These are phyloP conservation scores for Lepidium campestre DNA, from an alignment of 441 rosid species.

Conservation along the genomic window DNA sequence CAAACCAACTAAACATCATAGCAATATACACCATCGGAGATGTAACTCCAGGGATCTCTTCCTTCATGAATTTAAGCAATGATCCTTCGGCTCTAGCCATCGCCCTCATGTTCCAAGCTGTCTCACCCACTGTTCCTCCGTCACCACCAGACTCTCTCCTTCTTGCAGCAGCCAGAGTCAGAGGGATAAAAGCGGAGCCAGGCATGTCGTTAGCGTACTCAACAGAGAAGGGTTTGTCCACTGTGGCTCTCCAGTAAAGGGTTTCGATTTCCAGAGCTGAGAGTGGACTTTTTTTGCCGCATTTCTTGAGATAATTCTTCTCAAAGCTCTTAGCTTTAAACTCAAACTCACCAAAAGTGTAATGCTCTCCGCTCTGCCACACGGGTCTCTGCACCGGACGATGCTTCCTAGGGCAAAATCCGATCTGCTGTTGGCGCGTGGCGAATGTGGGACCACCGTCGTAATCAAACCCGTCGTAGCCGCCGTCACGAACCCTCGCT, in stretches of 20 bases:
- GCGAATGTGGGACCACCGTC: constrained; percentile 80
- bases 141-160: constrained; percentile 47
- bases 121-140: constrained; percentile 73
- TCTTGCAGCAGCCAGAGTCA: constrained; percentile 32
- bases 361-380: constrained; percentile 95
- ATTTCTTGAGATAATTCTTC: constrained; percentile 60
- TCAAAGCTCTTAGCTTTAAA: constrained; percentile 82
- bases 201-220: constrained; percentile 99
- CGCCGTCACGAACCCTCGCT: constrained; percentile 23
- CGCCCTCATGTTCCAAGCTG: constrained; percentile 95
- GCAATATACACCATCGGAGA: constrained; percentile 97
- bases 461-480: constrained; percentile 10
- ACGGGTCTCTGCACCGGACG: constrained; percentile 86
- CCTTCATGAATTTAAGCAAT: constrained; percentile 92
- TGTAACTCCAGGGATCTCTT: constrained; percentile 97
- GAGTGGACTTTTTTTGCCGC: constrained; percentile 43
- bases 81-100: constrained; percentile 93
- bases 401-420: constrained; percentile 86
- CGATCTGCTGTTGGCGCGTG: constrained; percentile 99
- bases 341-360: constrained; percentile 83
- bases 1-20: constrained; percentile 99
- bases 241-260: constrained; percentile 91
- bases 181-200: constrained; percentile 78
- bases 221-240: constrained; percentile 87
- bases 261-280: constrained; percentile 80